Percentiles rank a stretch among this genome's conserved stretches.
Conservation (phyloP, 2,329 filamentous ascomycete species). For the Colletotrichum spinosum region DNA sequence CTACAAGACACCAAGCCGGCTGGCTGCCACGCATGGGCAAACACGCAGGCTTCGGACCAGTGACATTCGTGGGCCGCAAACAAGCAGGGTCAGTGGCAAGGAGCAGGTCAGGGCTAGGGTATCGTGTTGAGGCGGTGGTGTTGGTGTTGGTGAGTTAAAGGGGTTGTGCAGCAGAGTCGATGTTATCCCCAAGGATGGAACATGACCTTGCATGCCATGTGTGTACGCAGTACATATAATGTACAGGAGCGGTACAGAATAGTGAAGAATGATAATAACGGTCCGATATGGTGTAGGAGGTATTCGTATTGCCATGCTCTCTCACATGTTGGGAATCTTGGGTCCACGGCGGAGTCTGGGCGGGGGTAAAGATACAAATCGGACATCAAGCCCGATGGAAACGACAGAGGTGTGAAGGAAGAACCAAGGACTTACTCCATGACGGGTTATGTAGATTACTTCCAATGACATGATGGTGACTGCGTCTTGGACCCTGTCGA, state of each 20-base stretch:
- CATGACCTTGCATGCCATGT: constrained; percentile 15
- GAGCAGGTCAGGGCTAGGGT: background rate
- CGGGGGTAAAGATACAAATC: constrained; percentile 21
- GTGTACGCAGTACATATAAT: background rate
- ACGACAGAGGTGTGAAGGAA: constrained; percentile 1
- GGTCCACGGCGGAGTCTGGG: constrained; percentile 3
- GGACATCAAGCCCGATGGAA: constrained; percentile 21
- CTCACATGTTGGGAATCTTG: constrained; percentile 16
- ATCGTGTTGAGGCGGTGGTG: background rate
- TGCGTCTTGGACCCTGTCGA: constrained; percentile 11
- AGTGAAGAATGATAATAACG: too few relatives aligned
- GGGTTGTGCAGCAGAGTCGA: background rate
- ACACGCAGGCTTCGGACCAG: background rate
- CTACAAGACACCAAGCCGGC: constrained; percentile 14
- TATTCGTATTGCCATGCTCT: background rate
- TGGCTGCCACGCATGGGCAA: background rate
- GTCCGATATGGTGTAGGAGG: too few relatives aligned
- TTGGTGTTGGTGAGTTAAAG: background rate
- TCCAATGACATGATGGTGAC: constrained; percentile 69
- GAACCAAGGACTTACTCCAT: constrained; percentile 71
- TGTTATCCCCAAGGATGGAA: constrained; percentile 23
- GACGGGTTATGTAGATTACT: constrained; percentile 79
- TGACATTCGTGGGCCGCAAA: too few relatives aligned
- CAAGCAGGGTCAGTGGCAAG: background rate
- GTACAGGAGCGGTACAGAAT: too few relatives aligned